Base-by-base conservation (phyloP, 1,284 basidiomycete species). In the Cryptococcus neoformans region DNA sequence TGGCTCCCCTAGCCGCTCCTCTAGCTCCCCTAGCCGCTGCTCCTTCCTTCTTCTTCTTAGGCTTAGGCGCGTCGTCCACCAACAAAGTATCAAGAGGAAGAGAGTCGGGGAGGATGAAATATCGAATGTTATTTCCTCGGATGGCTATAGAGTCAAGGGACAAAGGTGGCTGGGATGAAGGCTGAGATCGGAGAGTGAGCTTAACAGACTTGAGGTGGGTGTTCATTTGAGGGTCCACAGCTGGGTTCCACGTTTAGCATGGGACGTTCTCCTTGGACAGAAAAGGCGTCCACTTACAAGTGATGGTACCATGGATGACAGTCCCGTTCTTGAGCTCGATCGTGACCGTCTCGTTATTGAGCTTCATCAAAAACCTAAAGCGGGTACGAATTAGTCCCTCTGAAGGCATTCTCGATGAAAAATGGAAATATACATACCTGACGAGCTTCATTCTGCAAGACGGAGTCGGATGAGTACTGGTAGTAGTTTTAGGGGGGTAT, bases 291-390 rank as follows among this genome's bases (percentile, higher is more conserved):
- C 7, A 73, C 85, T 62, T 66, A 94, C 94, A 94, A 38, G 93
- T 97, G 75, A 99, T 97, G 28, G 95, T 99, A 14, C 95, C 95
- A 72, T 96, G 90, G 35, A 99, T 88, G 56, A 94, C 81, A 1
- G 92, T 92, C 45, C 95, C 95, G 68, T 99, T 98, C 82, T 99
- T 99, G 70, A 99, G 85, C 82, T 99, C 94, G 77, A 99, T 87
- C 64, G 93, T 92, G 66, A 98, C 94, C 68, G 93, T 95, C 84
- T 99, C 95, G 78, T 98, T 98, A 85, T 97, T 96, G 80, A 99
- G 81, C 84, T 98, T 99, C 95, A 98, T 98, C 83, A 97, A 85
- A 81, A 97, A 95, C 78, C 92, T 95, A 56, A 1, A 38, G 14
- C 8, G 14, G 7, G 14, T 28, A 28, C 14, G 16, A 34, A 34